These are phyloP conservation scores for Saccharum spontaneum DNA, from an alignment of 176 grass and related monocot genomes.

Conservation along the genomic window DNA sequence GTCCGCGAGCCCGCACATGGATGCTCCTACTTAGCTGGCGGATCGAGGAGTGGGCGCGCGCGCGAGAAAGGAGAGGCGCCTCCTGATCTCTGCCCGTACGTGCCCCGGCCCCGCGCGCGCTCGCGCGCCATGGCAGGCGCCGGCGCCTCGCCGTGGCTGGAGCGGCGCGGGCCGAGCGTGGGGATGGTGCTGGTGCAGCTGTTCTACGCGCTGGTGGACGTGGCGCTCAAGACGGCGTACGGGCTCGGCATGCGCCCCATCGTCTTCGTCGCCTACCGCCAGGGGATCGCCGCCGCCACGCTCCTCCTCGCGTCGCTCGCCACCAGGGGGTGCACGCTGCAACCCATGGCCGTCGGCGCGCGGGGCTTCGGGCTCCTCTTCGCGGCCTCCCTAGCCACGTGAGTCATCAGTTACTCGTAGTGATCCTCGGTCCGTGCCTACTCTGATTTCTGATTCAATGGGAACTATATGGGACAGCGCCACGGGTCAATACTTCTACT, in stretches of 20 bases:
- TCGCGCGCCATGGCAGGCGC: constrained; percentile 22
- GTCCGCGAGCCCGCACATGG: constrained; percentile 31
- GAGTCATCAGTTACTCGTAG: too few species aligned
- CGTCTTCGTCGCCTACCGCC: constrained; percentile 59
- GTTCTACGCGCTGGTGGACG: constrained; percentile 60
- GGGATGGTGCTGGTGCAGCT: constrained; percentile 58
- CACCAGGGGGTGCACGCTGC: constrained; percentile 38
- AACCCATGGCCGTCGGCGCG: constrained; percentile 31
- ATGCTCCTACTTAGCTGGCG: constrained; percentile 9
- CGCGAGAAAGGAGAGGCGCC: background rate
- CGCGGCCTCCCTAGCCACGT: constrained; percentile 46
- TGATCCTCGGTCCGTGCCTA: too few species aligned
- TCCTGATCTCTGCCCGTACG: too few species aligned
- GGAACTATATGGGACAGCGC: constrained; percentile 14
- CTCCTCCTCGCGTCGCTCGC: constrained; percentile 45
- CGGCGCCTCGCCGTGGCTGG: background rate
- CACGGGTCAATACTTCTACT: constrained; percentile 47
- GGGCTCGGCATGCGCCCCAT: constrained; percentile 55
- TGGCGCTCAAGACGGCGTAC: constrained; percentile 49
- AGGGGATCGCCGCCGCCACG: constrained; percentile 46
- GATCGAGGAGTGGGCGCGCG: too few species aligned
- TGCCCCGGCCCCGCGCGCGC: background rate
- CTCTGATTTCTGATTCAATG: background rate
- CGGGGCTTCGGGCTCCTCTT: constrained; percentile 43
- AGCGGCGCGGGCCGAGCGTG: constrained; percentile 30